phyloP scores from a whole-genome alignment of 2,329 filamentous ascomycete genomes.

The Claviceps sp. region DNA sequence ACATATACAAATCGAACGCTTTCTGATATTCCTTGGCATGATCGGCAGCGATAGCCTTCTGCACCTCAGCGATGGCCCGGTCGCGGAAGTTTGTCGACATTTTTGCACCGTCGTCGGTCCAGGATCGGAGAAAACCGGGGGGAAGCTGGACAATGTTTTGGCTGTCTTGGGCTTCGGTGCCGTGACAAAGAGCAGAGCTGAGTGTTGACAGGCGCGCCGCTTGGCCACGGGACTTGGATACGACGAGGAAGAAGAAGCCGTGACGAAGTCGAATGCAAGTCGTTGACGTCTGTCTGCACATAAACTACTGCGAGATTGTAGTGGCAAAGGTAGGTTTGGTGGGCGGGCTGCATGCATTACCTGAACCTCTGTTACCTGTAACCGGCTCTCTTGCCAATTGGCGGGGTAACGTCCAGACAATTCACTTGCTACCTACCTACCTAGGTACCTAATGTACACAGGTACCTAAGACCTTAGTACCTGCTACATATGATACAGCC shows the following conservation, averaged over 20 bases:
- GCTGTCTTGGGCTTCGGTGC: neutral
- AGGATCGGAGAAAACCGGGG: neutral
- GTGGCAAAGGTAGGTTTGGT: neutral
- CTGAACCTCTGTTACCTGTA: no score
- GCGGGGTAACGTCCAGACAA: slow-evolving; percentile 22
- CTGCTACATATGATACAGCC: no score
- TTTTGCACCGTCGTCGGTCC: slow-evolving; percentile 16
- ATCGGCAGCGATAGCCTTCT: slow-evolving; percentile 94
- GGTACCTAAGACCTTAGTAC: neutral
- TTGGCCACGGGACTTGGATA: neutral
- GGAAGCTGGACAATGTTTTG: neutral
- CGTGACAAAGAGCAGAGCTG: neutral
- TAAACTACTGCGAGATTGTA: neutral
- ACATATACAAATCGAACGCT: slow-evolving; percentile 92
- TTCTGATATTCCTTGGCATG: slow-evolving; percentile 94
- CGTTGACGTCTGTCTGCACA: neutral
- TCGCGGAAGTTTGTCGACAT: slow-evolving; percentile 98
- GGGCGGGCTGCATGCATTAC: neutral
- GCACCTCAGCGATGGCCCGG: slow-evolving; percentile 90
- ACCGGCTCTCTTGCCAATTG: slow-evolving; percentile 13
- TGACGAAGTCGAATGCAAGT: neutral
- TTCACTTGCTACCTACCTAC: neutral
- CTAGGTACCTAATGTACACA: no score
- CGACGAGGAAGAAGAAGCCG: neutral
- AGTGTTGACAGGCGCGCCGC: neutral